Conservation (phyloP, 1,284 basidiomycete genomes). For the Ustilago trichophora region DNA sequence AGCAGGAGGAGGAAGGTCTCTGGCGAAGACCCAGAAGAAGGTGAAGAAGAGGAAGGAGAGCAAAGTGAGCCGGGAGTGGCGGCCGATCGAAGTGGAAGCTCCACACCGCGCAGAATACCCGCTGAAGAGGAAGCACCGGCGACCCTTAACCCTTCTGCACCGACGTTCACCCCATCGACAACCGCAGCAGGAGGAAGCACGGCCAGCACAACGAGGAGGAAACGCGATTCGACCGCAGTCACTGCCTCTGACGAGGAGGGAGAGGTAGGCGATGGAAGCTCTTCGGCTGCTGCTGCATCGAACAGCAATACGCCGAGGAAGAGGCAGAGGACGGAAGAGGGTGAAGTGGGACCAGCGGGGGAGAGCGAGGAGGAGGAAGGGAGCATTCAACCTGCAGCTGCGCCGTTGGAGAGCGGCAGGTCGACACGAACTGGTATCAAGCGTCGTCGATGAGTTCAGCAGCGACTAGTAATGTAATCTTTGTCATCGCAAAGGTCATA, state of each 20-base stretch:
- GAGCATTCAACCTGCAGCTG: slow-evolving; percentile 23
- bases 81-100: slow-evolving; percentile 13
- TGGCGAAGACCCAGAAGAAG: slow-evolving; percentile 28
- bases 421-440: slow-evolving; percentile 12
- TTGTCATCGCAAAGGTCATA: too few relatives aligned
- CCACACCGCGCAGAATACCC: slow-evolving; percentile 3
- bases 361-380: slow-evolving; percentile 46
- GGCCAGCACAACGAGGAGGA: slow-evolving; percentile 20
- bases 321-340: slow-evolving; percentile 37
- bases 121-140: not conserved
- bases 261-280: slow-evolving; percentile 18
- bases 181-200: not conserved
- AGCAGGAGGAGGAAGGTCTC: not conserved
- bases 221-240: slow-evolving; percentile 30
- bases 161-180: slow-evolving; percentile 15
- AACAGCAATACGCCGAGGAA: slow-evolving; percentile 44
- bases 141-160: slow-evolving; percentile 20
- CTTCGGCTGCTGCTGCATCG: slow-evolving; percentile 5
- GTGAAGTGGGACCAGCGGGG: slow-evolving; percentile 17
- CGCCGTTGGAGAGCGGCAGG: not conserved
- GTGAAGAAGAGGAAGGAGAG: slow-evolving; percentile 27
- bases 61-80: not conserved
- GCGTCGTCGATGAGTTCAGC: slow-evolving; percentile 17
- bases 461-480: too few relatives aligned
- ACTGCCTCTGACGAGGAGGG: slow-evolving; percentile 38